Evolutionary conservation across 2,329 filamentous ascomycete species (phyloP).

Genomic region (Botrytis sinoallii): DNA sequence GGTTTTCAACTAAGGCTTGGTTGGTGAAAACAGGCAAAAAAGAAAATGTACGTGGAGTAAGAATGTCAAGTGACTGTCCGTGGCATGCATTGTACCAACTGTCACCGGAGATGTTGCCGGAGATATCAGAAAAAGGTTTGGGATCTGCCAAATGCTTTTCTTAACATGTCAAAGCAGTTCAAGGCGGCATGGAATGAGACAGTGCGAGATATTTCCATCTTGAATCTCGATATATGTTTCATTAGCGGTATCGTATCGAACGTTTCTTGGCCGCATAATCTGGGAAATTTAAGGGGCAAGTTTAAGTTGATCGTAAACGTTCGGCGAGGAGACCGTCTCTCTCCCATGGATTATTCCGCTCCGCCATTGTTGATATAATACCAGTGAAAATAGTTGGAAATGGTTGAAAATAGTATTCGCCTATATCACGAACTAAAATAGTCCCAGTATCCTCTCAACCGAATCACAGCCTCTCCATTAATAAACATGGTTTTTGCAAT

Average conservation of each 20-base stretch:
- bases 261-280: not conserved
- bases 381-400: not conserved
- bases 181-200: not conserved
- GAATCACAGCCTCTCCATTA: not conserved
- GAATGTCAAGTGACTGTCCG: conserved; percentile 9
- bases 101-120: not conserved
- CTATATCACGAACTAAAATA: not conserved
- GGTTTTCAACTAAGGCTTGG: not conserved
- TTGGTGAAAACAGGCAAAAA: not conserved
- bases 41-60: not conserved
- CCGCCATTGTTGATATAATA: not conserved
- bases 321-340: not conserved
- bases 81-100: not conserved
- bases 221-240: not conserved
- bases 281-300: not conserved
- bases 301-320: not conserved
- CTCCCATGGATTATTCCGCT: not conserved
- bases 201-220: not conserved
- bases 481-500: not conserved
- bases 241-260: not conserved
- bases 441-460: not conserved
- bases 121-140: not conserved
- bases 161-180: not conserved
- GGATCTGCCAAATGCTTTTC: not conserved
- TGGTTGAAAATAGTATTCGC: not conserved